These are phyloP conservation scores for Eucalyptus camaldulensis DNA, from an alignment of 345 rosid genomes.

Conservation along the genomic window DNA sequence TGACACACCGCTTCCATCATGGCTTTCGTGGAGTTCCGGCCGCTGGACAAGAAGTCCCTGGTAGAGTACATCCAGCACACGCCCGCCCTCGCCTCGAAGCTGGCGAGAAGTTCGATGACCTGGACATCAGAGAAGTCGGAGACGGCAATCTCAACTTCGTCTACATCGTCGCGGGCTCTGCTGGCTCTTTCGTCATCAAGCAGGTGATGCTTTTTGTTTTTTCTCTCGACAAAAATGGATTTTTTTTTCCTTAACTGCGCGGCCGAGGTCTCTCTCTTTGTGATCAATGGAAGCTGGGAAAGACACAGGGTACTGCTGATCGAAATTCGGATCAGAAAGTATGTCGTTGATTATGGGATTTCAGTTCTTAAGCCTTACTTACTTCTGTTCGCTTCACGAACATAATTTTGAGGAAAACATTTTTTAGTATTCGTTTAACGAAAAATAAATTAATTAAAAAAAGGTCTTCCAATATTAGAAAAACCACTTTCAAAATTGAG, in stretches of 20 bases:
- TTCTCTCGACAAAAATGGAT: neutral
- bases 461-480: too few relatives aligned
- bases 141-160: constrained; percentile 64
- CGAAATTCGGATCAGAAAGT: neutral
- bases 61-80: constrained; percentile 66
- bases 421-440: too few relatives aligned
- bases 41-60: constrained; percentile 62
- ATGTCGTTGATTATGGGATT: neutral
- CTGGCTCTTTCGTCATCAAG: constrained; percentile 79
- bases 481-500: too few relatives aligned
- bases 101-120: constrained; percentile 43
- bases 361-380: neutral
- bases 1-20: constrained; percentile 8
- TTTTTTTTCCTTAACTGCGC: neutral
- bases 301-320: neutral
- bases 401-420: too few relatives aligned
- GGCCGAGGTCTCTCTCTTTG: neutral
- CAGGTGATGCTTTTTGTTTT: constrained; percentile 27
- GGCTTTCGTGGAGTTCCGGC: constrained; percentile 56
- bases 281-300: neutral
- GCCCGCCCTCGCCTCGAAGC: constrained; percentile 54
- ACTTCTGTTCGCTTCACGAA: too few relatives aligned
- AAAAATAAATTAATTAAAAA: too few relatives aligned
- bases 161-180: constrained; percentile 45
- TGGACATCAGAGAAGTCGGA: constrained; percentile 79